Evolutionary conservation across 768 basidiomycete genomes (phyloP), one percentile per base, ranked within the genome.

Genomic region (Nidularia pulvinata): DNA sequence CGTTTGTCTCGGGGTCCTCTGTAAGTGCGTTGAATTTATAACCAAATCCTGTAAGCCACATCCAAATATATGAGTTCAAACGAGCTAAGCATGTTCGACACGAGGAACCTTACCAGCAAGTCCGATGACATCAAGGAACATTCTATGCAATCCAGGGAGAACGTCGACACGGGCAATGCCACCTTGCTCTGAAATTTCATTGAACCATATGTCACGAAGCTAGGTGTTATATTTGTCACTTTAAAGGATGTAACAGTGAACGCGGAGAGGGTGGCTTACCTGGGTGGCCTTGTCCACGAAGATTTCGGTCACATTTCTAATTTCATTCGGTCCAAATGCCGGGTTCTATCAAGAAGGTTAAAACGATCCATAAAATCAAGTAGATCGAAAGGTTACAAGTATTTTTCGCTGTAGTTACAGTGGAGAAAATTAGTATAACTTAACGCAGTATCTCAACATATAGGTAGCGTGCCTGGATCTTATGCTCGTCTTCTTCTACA

Each of bases 111-210:
- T n/a, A n/a, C n/a, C n/a, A 70, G 74, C 86, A 37, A 88, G 72
- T 6, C 89, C 89, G 49, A 94, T 91, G 52, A 89, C 81, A 57
- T 93, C 91, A 6, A 93, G 72, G 3, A 89, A 91, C 48, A 81
- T 80, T 52, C 80, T 81, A 42, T 81, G 83, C 2, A 92, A 70
- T 82, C 85, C 89, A 4, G 75, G 69, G 36, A 87, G 70, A 2
- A 85, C 80, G 36, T 94, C 85, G 34, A 91, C 71, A 6, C 67
- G 68, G 4, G 56, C 67, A 1, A 46, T 55, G 36, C 48, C 61
- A 10, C 61, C 63, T 48, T 70, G 55, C 30, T 66, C 65, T 19
- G 61, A 50, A 19, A 72, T 67, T 55, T 80, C 70, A 1, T 59
- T 47, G 0, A 56, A 57, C 80, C 75, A 80, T 46, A 79, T 57